Evolutionary conservation across 2,329 filamentous ascomycete genomes (phyloP), one percentile per base, ranked within the genome.

Genomic region (Aspergillus sojae): DNA sequence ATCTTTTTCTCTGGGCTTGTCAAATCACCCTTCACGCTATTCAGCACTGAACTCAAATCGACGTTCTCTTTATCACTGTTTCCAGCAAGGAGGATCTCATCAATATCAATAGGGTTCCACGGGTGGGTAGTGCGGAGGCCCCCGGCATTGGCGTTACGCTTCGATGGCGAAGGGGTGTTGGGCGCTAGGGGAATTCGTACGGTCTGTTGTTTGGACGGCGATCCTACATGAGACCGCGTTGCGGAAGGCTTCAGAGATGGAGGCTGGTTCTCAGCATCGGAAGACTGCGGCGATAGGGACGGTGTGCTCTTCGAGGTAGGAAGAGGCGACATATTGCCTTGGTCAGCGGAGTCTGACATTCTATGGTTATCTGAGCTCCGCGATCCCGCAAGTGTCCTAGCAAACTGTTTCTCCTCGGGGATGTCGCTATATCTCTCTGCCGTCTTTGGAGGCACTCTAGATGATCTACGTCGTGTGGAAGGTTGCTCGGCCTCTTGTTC

Each of bases 1-100:
- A 99, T 97, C 43, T 85, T 83, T 81, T 91, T 93, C 81, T 98
- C 95, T 0, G 89, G 86, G 59, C 85, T 91, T 2, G 86, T 90
- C 59, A 99, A 79, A 16, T 86, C 86, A 0, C 83, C 83, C 14
- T 86, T 88, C 45, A 84, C 81, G 14, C 73, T 76, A 61, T 81
- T 82, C 19, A 89, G 75, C 30, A 87, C 79, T 11, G 79, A 77
- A 21, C 80, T 80, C 2, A 81, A 72, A 66, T 78, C 80, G 0
- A 79, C 77, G 61, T 86, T 88, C 68, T 89, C 84, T 68, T 78
- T 74, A 57, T 79, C 76, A 54, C 67, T 74, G 46, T 66, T 72
- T 61, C 67, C 77, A 39, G 72, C 75, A 64, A 77, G 71, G 10
- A 75, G 64, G 1, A 95, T 81, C 1, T 85, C 80, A 34, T 97